A percentile compares a stretch with the other conserved stretches of the same genome.
These are phyloP conservation scores for Mortierella sp. DNA, from an alignment of 371 early-diverging fungal genomes.

Conservation along the genomic window DNA sequence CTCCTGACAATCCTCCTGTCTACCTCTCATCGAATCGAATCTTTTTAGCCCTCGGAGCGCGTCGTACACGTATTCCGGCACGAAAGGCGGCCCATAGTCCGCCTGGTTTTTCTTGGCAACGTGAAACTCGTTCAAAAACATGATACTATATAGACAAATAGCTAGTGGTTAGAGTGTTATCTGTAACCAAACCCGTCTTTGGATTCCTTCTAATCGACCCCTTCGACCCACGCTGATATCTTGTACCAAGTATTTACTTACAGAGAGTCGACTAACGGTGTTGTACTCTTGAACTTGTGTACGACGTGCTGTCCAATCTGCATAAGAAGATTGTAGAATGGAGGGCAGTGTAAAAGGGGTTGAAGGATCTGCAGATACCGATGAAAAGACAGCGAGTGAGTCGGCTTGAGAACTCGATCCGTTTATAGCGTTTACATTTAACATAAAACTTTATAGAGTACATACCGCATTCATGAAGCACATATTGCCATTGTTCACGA, in stretches of 20 bases:
- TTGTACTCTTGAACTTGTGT: slow-evolving; percentile 79
- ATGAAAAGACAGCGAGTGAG: not conserved
- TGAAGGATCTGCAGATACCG: slow-evolving; percentile 75
- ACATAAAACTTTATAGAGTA: not conserved
- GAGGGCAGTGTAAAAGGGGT: slow-evolving; percentile 88
- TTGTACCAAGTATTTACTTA: slow-evolving; percentile 60
- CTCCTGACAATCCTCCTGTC: slow-evolving; percentile 98
- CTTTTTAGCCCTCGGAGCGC: slow-evolving; percentile 83
- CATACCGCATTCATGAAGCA: slow-evolving; percentile 96
- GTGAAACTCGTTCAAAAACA: slow-evolving; percentile 84
- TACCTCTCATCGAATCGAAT: slow-evolving; percentile 88
- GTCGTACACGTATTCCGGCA: slow-evolving; percentile 94
- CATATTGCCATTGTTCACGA: slow-evolving; percentile 96
- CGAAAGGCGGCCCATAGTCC: slow-evolving; percentile 83
- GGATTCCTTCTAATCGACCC: no score
- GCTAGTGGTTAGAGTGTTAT: not conserved
- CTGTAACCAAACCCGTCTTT: no score
- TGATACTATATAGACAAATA: slow-evolving; percentile 63
- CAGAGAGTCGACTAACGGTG: slow-evolving; percentile 89
- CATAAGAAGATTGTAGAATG: slow-evolving; percentile 88
- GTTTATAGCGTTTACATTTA: not conserved
- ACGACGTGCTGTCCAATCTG: slow-evolving; percentile 73
- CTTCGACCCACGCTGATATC: no score
- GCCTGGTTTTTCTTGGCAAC: slow-evolving; percentile 55
- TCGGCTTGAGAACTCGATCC: not conserved